phyloP scores from a whole-genome alignment of 2,329 filamentous ascomycete species.

The Hypoxylon sp. region DNA sequence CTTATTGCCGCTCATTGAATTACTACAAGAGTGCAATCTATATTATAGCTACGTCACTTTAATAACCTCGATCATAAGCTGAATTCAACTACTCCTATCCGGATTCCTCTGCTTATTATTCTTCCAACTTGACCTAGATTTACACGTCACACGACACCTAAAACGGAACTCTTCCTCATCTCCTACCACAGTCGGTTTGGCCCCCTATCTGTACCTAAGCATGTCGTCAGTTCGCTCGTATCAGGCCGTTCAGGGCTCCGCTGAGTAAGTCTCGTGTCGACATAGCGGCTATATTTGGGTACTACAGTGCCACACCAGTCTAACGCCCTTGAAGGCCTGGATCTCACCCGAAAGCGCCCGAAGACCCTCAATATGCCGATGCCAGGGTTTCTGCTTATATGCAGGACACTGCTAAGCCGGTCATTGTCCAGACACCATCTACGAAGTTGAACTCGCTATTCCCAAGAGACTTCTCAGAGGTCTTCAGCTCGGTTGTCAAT shows the following conservation, averaged over 20 bases:
- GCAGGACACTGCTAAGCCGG: neutral
- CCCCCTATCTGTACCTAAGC: neutral
- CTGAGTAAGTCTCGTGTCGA: slow-evolving; percentile 6
- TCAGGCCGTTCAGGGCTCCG: slow-evolving; percentile 6
- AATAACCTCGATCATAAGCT: neutral
- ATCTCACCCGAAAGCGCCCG: neutral
- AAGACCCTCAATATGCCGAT: neutral
- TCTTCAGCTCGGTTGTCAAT: neutral
- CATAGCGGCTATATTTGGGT: neutral
- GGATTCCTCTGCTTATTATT: neutral
- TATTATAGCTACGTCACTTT: neutral
- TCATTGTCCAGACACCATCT: neutral
- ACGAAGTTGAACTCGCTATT: neutral
- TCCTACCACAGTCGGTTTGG: no score
- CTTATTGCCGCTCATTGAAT: neutral
- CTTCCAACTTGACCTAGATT: neutral
- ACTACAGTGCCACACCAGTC: neutral
- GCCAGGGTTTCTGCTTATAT: neutral
- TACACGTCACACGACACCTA: neutral
- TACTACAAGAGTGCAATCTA: neutral
- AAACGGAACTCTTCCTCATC: neutral
- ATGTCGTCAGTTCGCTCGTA: slow-evolving; percentile 21
- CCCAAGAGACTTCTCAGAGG: slow-evolving; percentile 1
- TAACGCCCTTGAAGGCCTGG: slow-evolving; percentile 9
- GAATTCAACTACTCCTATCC: neutral